Conservation (phyloP, 108 stramenopile species). For the Cyclotella choctawhatcheeana region DNA sequence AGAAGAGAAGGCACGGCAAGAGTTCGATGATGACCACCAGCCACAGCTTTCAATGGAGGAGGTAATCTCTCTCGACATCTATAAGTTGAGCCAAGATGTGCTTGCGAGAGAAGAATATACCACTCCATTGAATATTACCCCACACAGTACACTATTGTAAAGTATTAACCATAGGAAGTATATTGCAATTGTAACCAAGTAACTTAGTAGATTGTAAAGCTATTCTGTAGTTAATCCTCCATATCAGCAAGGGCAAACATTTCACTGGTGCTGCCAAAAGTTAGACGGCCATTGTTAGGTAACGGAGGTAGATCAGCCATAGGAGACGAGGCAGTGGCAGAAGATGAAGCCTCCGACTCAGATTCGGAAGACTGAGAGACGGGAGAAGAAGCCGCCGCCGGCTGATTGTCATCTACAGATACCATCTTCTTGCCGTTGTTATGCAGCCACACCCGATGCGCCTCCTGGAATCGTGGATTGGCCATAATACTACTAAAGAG, state of each 20-base stretch:
- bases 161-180: not conserved
- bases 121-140: slow-evolving; percentile 6
- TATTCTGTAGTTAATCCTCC: not conserved
- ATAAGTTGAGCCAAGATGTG: not conserved
- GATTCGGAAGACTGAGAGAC: no score
- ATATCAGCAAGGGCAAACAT: not conserved
- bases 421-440: no score
- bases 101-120: not conserved
- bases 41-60: not conserved
- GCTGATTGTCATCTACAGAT: no score
- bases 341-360: no score
- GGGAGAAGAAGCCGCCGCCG: no score
- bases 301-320: no score
- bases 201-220: not conserved
- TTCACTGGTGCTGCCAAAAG: no score
- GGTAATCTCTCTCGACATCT: not conserved
- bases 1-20: not conserved
- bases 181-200: not conserved
- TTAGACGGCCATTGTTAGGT: no score
- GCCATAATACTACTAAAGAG: not conserved
- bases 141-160: no score
- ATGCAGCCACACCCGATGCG: no score
- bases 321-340: no score
- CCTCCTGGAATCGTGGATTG: no score
- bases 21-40: slow-evolving; percentile 4